Evolutionary conservation across 1,284 basidiomycete genomes (phyloP), one percentile per base, ranked within the genome.

Genomic region (Apiotrichum gamsii): DNA sequence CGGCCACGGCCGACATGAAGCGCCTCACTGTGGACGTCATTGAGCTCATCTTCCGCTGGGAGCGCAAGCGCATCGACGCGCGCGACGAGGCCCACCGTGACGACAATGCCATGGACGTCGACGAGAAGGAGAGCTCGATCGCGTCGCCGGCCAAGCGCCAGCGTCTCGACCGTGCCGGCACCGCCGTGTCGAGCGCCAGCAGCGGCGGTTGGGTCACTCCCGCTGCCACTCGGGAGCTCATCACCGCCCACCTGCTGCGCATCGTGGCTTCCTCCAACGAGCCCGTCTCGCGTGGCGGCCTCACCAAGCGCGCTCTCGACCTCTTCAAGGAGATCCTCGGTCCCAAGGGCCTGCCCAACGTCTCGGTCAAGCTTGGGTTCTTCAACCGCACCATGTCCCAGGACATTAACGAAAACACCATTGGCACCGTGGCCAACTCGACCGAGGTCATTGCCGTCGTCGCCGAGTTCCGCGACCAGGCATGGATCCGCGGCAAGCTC

Each of bases 181-280:
- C 75, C 2, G 69, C 72, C 3, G 65, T 70, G 3, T 74, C 72
- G n/a, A 62, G 70, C n/a, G 61, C 59, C 20, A 59, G 57, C 14
- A 64, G 63, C 47, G 64, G 69, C 35, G 70, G 68, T 3, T 93
- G 89, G 87, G 72, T 80, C 15, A 87, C 86, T 0, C 90, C 91
- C 3, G 74, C 87, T 14, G 77, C 79, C 16, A 83, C 90, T 54
- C 81, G 89, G 25, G 93, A 96, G 70, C 85, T 83, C 52, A 84
- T 95, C 71, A 85, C 97, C 54, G 93, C 88, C 71, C 95, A 93
- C 72, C 78, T 99, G 23, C 84, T 98, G 19, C 84, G 93, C 43
- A 80, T 97, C 44, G 83, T 80, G 21, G 76, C 89, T n/a, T 78
- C 83, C 19, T 78, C 82, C 5, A 77, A 81, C 37, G 91, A 97